Evolutionary conservation across 306 rosid species (phyloP), one percentile per base, ranked within the genome.

Genomic region (Cucumis cinereus): DNA sequence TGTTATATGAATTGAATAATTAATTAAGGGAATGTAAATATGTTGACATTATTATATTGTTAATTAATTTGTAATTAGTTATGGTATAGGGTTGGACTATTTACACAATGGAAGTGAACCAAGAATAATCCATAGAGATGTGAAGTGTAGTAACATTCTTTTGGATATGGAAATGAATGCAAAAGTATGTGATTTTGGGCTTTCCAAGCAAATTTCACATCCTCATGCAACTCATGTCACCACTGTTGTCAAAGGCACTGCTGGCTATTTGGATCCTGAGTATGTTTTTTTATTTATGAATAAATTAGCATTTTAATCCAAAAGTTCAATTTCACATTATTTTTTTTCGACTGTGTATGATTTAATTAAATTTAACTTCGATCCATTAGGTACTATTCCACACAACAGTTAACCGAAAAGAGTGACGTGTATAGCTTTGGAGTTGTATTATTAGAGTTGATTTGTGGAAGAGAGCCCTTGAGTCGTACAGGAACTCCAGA

Each of bases 211-310:
- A 89, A 81, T 93, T 17, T 78, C 82, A 19, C 85, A 83, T 38
- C 80, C 88, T 69, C 93, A 88, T 77, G 98, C 98, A 80, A 90
- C 91, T 64, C 98, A 93, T 82, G 96, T 93, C 70, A 93, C 97
- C 73, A 93, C 98, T 7, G 83, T 91, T 62, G 98, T 93, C 73
- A 93, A 93, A 81, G 98, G 98, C 72, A 93, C 98, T 33, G 96
- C 92, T 50, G 97, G 98, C 16, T 93, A 93, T 83, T 90, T 93
- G 5, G 98, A 93, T 85, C 98, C 98, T 16, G 98, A 93, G 98
- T 93, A 93, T 14, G 90, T 66, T 80, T 55, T 72, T 9, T 8
- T 45, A 13, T 45, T 45, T 3, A 45, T 45, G 15, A 11, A 45
- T 11, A 6, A 45, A 11, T 11, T 11, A 45, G 2, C 15, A 45